These are phyloP conservation scores for Amaranthus cruentus DNA, from an alignment of 148 eudicot species.

Conservation along the genomic window DNA sequence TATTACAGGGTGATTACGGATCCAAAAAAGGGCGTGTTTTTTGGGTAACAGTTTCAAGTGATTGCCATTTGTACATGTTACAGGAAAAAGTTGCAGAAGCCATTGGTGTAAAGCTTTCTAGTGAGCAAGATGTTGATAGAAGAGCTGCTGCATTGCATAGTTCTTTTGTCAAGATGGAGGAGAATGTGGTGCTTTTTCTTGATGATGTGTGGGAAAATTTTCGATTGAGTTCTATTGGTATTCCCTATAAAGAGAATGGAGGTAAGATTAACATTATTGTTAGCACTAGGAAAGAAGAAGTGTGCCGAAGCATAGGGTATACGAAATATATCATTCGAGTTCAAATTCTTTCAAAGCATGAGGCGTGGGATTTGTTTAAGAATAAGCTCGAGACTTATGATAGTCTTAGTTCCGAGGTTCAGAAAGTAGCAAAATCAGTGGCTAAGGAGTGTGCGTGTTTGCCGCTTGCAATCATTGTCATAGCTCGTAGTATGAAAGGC, in stretches of 20 bases:
- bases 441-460: conserved; percentile 5
- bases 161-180: background rate
- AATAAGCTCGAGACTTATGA: background rate
- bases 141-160: background rate
- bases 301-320: conserved; percentile 17
- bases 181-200: conserved; percentile 1
- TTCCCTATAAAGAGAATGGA: conserved; percentile 3
- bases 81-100: conserved; percentile 1
- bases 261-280: conserved; percentile 8
- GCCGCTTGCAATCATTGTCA: conserved; percentile 17
- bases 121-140: background rate
- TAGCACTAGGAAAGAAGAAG: conserved; percentile 2
- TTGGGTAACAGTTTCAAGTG: conserved; percentile 16
- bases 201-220: conserved; percentile 23
- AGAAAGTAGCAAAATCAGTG: background rate
- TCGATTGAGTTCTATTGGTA: background rate
- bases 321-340: background rate
- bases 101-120: background rate
- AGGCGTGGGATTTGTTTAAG: conserved; percentile 8
- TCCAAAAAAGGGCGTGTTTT: background rate
- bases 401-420: background rate
- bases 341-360: background rate
- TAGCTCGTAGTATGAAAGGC: background rate
- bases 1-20: background rate
- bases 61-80: background rate